Evolutionary conservation across 768 basidiomycete species (phyloP), one percentile per base, ranked within the genome.

Genomic region (Leccinum rimulosum): DNA sequence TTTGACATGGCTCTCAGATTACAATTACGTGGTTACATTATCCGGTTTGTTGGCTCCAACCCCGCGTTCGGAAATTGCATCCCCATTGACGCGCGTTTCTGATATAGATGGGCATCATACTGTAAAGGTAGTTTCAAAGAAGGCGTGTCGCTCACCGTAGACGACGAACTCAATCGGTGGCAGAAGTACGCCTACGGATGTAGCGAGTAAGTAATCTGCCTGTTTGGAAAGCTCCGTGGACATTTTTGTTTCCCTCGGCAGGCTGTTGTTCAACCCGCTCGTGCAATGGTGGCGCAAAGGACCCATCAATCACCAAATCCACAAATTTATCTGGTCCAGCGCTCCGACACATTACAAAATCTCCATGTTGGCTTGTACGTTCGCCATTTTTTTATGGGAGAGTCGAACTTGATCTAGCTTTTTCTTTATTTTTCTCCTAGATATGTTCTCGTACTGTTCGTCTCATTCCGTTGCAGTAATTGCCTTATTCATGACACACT

Each of bases 131-230:
- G 84, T 2, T 95, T 95, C 79, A 90, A 93, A 75, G 94, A 96
- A 68, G 94, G 94, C 61, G 93, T 96, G 19, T 91, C 89, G 0
- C 77, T 96, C 15, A 95, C 94, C 0, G 86, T 86, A 56, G 92
- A 94, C 54, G 94, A 96, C 66, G 94, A 96, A 71, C 76, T 96
- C 9, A 95, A 95, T 66, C 74, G 94, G 2, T 96, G 94, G 94
- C 91, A 95, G 61, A 96, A 95, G 69, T 92, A 91, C 61, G 78
- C 88, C 0, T 91, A 89, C 73, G 89, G 87, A 82, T 67, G 54
- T 68, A 73, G 68, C 55, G 83, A 83, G 58, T 84, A 81, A 70
- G 70, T 80, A 74, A 63, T 67, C 70, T 68, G 14, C 55, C 50
- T n/a, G 30, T 9, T 12, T 30, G 19, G n/a, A 40, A 40, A 17